Evolutionary conservation across 352 stramenopile genomes (phyloP), one percentile per base, ranked within the genome.

Genomic region (Pythium myriotylum): DNA sequence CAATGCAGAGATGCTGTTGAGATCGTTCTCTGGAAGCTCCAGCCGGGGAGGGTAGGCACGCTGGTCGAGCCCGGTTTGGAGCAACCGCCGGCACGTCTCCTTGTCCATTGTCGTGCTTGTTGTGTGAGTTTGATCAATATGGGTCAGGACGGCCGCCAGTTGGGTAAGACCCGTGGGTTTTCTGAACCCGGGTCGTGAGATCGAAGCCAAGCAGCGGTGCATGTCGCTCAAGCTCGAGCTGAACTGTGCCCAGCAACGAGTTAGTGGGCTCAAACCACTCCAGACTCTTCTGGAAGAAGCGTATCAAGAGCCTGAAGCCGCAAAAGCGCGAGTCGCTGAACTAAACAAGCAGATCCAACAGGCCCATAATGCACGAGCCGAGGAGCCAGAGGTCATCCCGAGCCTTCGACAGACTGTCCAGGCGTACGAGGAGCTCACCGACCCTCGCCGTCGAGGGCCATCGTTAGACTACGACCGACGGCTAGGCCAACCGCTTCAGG

Each of bases 341-440:
- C 59, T 72, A 39, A 61, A 75, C 3, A 63, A 62, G 24, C 66
- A 79, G 37, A 43, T 84, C 3, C 22, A 37, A 1, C 42, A 72
- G 20, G 66, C 50, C 0, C 32, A 58, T 1, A 65, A 76, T 39
- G 81, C 89, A 37, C 57, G 74, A 10, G 48, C 50, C 13, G 81
- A 91, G 48, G 78, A 88, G 32, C 67, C 65, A 12, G 68, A 78
- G 17, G 45, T 91, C 32, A 85, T 89, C 54, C 56, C 86, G 55
- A 91, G 81, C 37, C 63, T 91, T 9, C 76, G 74, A 19, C 67
- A 79, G 23, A 89, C 77, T 3, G 67, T 91, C 22, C 68, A 79
- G 40, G 72, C 79, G 13, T 91, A 91, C 40, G 79, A 91, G 68
- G 76, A 65, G 13, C 61, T 88, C 1, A 76, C 83, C 19, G 75